Conservation (phyloP, 768 basidiomycete species). For the Paxillus involutus region DNA sequence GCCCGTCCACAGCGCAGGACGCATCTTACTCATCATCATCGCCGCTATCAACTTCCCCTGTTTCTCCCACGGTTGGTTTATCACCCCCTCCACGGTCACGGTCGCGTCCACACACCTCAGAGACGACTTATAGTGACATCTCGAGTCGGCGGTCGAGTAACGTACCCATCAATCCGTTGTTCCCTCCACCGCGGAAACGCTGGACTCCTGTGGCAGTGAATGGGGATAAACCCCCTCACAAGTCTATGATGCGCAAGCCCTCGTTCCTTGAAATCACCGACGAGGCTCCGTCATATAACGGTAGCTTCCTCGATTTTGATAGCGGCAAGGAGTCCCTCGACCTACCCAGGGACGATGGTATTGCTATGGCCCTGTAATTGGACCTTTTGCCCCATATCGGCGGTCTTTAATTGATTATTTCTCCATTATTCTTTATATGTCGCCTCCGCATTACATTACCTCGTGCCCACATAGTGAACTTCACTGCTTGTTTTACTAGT, state of each 20-base stretch:
- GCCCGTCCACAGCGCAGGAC: slow-evolving; percentile 39
- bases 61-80: slow-evolving; percentile 33
- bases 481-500: slow-evolving; percentile 16
- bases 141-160: slow-evolving; percentile 22
- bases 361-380: slow-evolving; percentile 29
- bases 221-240: slow-evolving; percentile 43
- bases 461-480: background rate
- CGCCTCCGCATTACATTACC: background rate
- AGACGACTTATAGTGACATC: slow-evolving; percentile 1
- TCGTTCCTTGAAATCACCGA: slow-evolving; percentile 68
- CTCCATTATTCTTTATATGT: slow-evolving; percentile 11
- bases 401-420: slow-evolving; percentile 12
- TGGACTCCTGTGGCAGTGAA: background rate
- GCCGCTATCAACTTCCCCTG: slow-evolving; percentile 28
- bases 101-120: slow-evolving; percentile 11
- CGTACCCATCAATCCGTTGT: slow-evolving; percentile 34
- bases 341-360: slow-evolving; percentile 31
- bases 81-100: slow-evolving; percentile 56
- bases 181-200: slow-evolving; percentile 27
- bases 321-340: slow-evolving; percentile 40
- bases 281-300: slow-evolving; percentile 29
- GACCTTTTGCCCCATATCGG: background rate
- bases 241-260: slow-evolving; percentile 62
- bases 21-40: slow-evolving; percentile 4
- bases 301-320: slow-evolving; percentile 43